Evolutionary conservation across 352 stramenopile genomes (phyloP).

Genomic region (Saprolegnia diclina): DNA sequence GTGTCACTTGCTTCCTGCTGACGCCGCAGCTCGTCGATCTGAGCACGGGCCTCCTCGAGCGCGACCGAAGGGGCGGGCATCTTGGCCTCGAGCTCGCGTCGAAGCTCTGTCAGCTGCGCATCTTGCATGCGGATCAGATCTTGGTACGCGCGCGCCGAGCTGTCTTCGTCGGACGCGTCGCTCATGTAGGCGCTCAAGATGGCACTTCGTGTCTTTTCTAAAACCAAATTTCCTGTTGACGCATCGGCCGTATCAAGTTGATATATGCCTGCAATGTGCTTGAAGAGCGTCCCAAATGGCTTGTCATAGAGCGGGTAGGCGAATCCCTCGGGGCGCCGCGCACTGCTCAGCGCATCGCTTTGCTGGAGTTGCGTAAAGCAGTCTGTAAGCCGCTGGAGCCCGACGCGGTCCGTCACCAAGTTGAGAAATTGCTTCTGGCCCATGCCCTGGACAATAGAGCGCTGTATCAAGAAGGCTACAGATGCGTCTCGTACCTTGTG

Average conservation of each 20-base stretch:
- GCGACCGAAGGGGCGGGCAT: neutral
- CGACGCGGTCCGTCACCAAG: conserved; percentile 58
- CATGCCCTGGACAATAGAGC: neutral
- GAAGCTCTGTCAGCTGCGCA: conserved; percentile 54
- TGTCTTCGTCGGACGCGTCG: conserved; percentile 3
- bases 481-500: conserved; percentile 11
- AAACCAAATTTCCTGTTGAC: conserved; percentile 37
- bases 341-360: conserved; percentile 8
- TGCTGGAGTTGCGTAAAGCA: conserved; percentile 64
- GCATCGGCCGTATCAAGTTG: too few species aligned
- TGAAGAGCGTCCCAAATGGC: conserved; percentile 32
- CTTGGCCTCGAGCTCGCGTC: conserved; percentile 33
- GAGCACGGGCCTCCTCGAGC: neutral
- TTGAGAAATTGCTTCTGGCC: conserved; percentile 49
- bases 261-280: conserved; percentile 28
- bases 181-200: conserved; percentile 53
- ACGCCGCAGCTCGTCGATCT: conserved; percentile 15
- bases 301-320: conserved; percentile 53
- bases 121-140: conserved; percentile 80
- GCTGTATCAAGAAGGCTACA: neutral
- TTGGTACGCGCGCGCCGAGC: conserved; percentile 42
- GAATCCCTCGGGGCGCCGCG: conserved; percentile 35
- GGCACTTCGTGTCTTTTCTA: conserved; percentile 53
- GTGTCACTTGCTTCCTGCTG: conserved; percentile 14
- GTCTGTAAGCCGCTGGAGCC: conserved; percentile 59